Evolutionary conservation across 805 yeast species (phyloP).

Genomic region (Alloascoidea hylecoeti): DNA sequence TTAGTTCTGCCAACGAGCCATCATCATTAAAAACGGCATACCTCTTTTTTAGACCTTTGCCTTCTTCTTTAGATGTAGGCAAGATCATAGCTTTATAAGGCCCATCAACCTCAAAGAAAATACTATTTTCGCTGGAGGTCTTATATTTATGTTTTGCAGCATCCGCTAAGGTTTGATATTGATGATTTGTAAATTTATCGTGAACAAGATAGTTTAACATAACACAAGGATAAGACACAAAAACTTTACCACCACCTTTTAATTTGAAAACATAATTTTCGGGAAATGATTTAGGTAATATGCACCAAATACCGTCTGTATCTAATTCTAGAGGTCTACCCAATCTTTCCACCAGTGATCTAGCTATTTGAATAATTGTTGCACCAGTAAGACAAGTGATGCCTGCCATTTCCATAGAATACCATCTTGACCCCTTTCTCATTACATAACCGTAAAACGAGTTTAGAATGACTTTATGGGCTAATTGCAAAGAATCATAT

Average conservation of each 20-base stretch:
- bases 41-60: slow-evolving; percentile 88
- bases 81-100: slow-evolving; percentile 96
- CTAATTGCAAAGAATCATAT: slow-evolving; percentile 90
- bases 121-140: slow-evolving; percentile 78
- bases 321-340: slow-evolving; percentile 95
- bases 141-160: slow-evolving; percentile 54
- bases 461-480: slow-evolving; percentile 91
- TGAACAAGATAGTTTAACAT: slow-evolving; percentile 93
- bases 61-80: slow-evolving; percentile 96
- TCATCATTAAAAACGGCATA: slow-evolving; percentile 95
- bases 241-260: slow-evolving; percentile 64
- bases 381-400: slow-evolving; percentile 98
- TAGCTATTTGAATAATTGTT: slow-evolving; percentile 94
- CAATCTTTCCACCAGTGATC: slow-evolving; percentile 76
- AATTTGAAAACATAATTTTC: slow-evolving; percentile 65
- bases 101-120: slow-evolving; percentile 97
- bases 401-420: slow-evolving; percentile 99
- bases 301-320: slow-evolving; percentile 99
- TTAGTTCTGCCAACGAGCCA: slow-evolving; percentile 86
- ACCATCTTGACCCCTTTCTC: slow-evolving; percentile 99
- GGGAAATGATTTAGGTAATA: slow-evolving; percentile 84
- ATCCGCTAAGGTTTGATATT: slow-evolving; percentile 79
- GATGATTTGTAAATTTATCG: slow-evolving; percentile 82
- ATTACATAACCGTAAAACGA: slow-evolving; percentile 97
- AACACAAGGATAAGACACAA: slow-evolving; percentile 85